Conservation (phyloP, 108 stramenopile genomes). For the Bacterosira constricta region DNA sequence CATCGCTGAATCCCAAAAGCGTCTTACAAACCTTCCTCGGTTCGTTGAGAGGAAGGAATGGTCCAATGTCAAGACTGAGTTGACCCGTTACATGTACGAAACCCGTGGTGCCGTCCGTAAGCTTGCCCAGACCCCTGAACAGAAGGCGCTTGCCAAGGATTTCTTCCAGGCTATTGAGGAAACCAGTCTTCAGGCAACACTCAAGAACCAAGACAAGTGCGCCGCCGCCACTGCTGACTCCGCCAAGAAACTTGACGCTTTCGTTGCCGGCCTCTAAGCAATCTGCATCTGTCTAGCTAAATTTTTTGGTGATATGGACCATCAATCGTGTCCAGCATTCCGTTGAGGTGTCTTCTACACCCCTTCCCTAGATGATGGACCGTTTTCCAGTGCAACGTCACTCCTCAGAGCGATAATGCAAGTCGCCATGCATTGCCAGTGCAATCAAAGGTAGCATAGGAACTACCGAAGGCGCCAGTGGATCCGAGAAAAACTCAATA, state of each 20-base stretch:
- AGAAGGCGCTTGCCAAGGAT: conserved; percentile 67
- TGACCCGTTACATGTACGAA: conserved; percentile 92
- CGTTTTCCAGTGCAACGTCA: neutral
- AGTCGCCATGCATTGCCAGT: neutral
- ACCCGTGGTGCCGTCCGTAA: conserved; percentile 81
- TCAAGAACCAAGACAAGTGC: conserved; percentile 67
- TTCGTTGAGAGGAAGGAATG: conserved; percentile 84
- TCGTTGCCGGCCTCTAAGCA: conserved; percentile 58
- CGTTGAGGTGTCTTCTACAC: neutral
- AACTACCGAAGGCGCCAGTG: conserved; percentile 4
- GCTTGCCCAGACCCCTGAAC: conserved; percentile 66
- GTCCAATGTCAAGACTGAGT: conserved; percentile 85
- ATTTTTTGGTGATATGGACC: neutral
- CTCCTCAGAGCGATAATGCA: neutral
- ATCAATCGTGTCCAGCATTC: neutral
- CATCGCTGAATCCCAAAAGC: conserved; percentile 76
- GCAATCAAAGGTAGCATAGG: neutral
- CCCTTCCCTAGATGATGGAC: neutral
- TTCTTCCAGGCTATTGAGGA: conserved; percentile 87
- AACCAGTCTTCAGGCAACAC: conserved; percentile 55
- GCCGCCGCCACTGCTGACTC: conserved; percentile 56
- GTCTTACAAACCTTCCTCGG: conserved; percentile 64
- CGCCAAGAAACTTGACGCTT: conserved; percentile 50
- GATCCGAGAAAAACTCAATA: conserved; percentile 12
- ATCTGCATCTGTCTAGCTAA: neutral